Evolutionary conservation across 208 protist genomes (phyloP).

Genomic region (Entamoeba invadens): DNA sequence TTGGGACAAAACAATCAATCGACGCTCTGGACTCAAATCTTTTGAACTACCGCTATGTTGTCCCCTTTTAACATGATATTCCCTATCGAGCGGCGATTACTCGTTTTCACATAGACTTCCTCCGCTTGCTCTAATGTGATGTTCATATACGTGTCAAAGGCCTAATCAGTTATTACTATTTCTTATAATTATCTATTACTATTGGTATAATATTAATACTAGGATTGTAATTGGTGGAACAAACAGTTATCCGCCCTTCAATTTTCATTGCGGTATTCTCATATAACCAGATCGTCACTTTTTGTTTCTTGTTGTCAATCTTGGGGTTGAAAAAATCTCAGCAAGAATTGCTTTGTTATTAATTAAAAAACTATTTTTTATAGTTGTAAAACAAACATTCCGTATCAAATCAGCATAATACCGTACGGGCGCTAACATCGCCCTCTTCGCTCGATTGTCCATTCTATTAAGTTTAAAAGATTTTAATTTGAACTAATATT

Average conservation of each 20-base stretch:
- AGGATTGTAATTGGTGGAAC: neutral
- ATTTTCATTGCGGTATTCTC: neutral
- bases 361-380: no score
- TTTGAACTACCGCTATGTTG: conserved; percentile 45
- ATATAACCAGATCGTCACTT: neutral
- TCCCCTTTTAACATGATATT: conserved; percentile 69
- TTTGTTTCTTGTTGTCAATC: neutral
- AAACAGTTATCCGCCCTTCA: neutral
- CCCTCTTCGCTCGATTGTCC: no score
- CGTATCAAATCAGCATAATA: no score
- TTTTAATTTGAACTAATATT: no score
- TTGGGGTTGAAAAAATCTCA: no score
- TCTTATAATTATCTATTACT: no score
- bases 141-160: conserved; percentile 77
- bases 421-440: no score
- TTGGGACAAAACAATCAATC: neutral
- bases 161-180: no score
- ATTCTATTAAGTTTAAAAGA: no score
- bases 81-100: conserved; percentile 47
- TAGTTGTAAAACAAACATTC: no score
- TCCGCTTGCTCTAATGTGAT: conserved; percentile 61
- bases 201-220: no score
- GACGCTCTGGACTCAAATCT: neutral
- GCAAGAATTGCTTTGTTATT: no score
- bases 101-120: conserved; percentile 58